These are phyloP conservation scores for Hypocrella siamensis DNA, from an alignment of 2,329 filamentous ascomycete genomes.

Conservation along the genomic window DNA sequence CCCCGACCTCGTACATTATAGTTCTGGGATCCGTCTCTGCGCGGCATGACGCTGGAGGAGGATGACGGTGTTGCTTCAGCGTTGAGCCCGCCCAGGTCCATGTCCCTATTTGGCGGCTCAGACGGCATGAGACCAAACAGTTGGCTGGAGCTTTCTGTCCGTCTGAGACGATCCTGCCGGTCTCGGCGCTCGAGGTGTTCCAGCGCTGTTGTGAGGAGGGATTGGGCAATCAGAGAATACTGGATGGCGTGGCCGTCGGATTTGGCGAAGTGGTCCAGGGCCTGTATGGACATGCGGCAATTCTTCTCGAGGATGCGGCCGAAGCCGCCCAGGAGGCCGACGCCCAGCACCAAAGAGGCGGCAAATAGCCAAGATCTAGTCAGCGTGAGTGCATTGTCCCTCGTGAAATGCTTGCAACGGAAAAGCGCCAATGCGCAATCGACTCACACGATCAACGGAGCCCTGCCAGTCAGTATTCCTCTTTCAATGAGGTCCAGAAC, in stretches of 20 bases:
- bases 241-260: slow-evolving; percentile 33
- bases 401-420: no score
- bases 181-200: slow-evolving; percentile 32
- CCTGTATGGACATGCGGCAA: slow-evolving; percentile 28
- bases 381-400: background rate
- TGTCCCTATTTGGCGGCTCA: background rate
- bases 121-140: slow-evolving; percentile 29
- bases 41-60: slow-evolving; percentile 1
- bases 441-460: slow-evolving; percentile 34
- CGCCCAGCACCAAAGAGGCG: slow-evolving; percentile 33
- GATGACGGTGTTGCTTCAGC: no score
- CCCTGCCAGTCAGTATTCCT: slow-evolving; percentile 24
- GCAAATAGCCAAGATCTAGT: slow-evolving; percentile 37
- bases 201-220: slow-evolving; percentile 28
- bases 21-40: slow-evolving; percentile 5
- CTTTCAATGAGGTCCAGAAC: slow-evolving; percentile 27
- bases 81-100: no score
- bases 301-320: slow-evolving; percentile 36
- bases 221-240: slow-evolving; percentile 37
- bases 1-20: slow-evolving; percentile 4
- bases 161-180: slow-evolving; percentile 25
- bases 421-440: background rate
- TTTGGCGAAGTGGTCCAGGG: slow-evolving; percentile 32
- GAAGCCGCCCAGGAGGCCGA: slow-evolving; percentile 34
- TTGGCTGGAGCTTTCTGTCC: slow-evolving; percentile 34